phyloP scores from a whole-genome alignment of 306 rosid species.

The Fagus sylvatica region DNA sequence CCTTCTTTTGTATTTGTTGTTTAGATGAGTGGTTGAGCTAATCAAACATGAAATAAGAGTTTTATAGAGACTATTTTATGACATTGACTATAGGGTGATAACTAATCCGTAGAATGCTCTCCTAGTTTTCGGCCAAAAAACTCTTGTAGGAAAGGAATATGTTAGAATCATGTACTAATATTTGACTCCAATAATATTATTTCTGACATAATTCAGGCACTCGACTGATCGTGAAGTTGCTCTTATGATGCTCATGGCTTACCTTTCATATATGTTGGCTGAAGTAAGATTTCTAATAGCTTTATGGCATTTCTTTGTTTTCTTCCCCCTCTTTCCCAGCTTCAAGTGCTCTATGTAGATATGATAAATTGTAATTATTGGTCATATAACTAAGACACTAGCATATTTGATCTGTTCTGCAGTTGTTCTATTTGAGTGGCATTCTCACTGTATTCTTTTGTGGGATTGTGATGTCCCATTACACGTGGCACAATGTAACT shows the following conservation, averaged over 20 bases:
- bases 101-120: not conserved
- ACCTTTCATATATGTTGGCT: constrained; percentile 93
- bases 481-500: constrained; percentile 59
- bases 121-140: constrained; percentile 1
- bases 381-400: constrained; percentile 16
- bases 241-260: constrained; percentile 98
- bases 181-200: constrained; percentile 22
- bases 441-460: constrained; percentile 60
- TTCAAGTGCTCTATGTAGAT: constrained; percentile 14
- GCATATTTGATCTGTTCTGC: constrained; percentile 27
- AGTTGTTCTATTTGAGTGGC: constrained; percentile 53
- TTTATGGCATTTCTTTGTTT: not conserved
- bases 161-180: not conserved
- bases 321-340: not conserved
- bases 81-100: not conserved
- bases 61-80: not conserved
- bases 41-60: not conserved
- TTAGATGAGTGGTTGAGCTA: constrained; percentile 3
- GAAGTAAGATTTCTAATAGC: constrained; percentile 65
- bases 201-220: constrained; percentile 60
- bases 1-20: not conserved
- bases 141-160: constrained; percentile 4
- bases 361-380: constrained; percentile 3
- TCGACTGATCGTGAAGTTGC: constrained; percentile 98
- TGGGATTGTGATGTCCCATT: constrained; percentile 59